Conservation (phyloP, 2,329 filamentous ascomycete genomes). For the Diaporthe longicolla region DNA sequence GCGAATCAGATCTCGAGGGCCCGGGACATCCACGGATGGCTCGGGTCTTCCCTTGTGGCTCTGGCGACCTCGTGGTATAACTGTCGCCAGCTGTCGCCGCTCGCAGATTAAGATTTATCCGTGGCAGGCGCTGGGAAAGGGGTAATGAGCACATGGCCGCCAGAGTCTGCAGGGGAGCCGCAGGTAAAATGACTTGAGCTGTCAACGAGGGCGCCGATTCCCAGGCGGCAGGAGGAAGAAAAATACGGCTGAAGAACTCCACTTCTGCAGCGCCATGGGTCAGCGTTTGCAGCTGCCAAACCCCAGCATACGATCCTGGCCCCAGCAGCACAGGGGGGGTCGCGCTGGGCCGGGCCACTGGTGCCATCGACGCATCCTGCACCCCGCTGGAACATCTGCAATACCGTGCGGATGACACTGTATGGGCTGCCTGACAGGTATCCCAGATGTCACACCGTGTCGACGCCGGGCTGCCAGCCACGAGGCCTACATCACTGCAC, state of each 20-base stretch:
- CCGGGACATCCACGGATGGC: conserved; percentile 37
- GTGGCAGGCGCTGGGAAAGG: conserved; percentile 32
- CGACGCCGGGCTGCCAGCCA: conserved; percentile 13
- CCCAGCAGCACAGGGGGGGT: conserved; percentile 31
- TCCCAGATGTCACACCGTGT: conserved; percentile 31
- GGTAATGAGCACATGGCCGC: conserved; percentile 29
- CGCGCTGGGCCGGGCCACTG: conserved; percentile 31
- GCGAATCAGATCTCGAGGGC: conserved; percentile 31
- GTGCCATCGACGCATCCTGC: conserved; percentile 31
- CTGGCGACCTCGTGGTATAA: conserved; percentile 15
- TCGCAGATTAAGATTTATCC: conserved; percentile 31
- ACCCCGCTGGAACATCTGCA: conserved; percentile 24
- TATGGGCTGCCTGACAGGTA: conserved; percentile 9
- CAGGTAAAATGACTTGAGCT: conserved; percentile 33
- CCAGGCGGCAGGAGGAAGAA: conserved; percentile 22
- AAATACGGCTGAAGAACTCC: conserved; percentile 33
- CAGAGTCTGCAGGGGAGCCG: conserved; percentile 32
- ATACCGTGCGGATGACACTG: conserved; percentile 30
- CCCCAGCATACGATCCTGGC: conserved; percentile 35
- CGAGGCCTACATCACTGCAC: conserved; percentile 25
- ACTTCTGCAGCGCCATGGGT: conserved; percentile 28
- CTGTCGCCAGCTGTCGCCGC: conserved; percentile 16
- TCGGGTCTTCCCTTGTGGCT: conserved; percentile 40
- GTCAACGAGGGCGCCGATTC: conserved; percentile 19
- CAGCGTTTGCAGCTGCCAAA: conserved; percentile 29